phyloP scores from a whole-genome alignment of 768 basidiomycete species.

The Lactifluus piperatus region DNA sequence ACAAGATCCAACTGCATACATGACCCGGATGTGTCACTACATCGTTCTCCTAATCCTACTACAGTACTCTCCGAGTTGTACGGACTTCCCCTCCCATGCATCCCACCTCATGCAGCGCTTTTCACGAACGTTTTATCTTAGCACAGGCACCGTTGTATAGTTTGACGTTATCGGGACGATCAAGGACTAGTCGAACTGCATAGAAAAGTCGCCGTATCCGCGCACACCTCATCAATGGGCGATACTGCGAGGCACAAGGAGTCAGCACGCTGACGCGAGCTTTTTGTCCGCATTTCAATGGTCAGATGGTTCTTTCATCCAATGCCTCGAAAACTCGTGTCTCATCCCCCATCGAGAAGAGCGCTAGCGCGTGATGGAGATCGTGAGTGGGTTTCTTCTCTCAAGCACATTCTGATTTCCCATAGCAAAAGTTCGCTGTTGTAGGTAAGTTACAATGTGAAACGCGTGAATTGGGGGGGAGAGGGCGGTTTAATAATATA shows the following conservation, averaged over 20 bases:
- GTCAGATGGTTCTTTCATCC: slow-evolving; percentile 30
- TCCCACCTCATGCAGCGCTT: too few species aligned
- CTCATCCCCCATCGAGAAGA: slow-evolving; percentile 30
- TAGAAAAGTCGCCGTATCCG: slow-evolving; percentile 24
- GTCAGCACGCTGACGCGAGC: slow-evolving; percentile 28
- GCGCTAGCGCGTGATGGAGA: slow-evolving; percentile 25
- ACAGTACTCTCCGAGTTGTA: too few species aligned
- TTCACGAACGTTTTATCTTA: background rate
- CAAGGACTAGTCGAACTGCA: slow-evolving; percentile 24
- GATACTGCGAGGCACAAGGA: slow-evolving; percentile 34
- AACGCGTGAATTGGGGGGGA: background rate
- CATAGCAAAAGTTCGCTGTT: too few species aligned
- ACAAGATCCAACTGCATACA: background rate
- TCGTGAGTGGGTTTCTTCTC: slow-evolving; percentile 23
- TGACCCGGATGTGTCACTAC: too few species aligned
- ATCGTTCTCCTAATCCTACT: too few species aligned
- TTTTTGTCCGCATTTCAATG: slow-evolving; percentile 25
- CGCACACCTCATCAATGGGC: slow-evolving; percentile 30
- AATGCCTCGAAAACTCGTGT: slow-evolving; percentile 25
- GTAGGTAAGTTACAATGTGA: too few species aligned
- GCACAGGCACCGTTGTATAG: background rate
- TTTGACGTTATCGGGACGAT: background rate
- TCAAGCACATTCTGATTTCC: slow-evolving; percentile 12
- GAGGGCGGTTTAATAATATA: too few species aligned
- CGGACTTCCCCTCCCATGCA: too few species aligned